Evolutionary conservation across 2,329 filamentous ascomycete species (phyloP), one percentile per base, ranked within the genome.

Genomic region (Phialophora macrospora): DNA sequence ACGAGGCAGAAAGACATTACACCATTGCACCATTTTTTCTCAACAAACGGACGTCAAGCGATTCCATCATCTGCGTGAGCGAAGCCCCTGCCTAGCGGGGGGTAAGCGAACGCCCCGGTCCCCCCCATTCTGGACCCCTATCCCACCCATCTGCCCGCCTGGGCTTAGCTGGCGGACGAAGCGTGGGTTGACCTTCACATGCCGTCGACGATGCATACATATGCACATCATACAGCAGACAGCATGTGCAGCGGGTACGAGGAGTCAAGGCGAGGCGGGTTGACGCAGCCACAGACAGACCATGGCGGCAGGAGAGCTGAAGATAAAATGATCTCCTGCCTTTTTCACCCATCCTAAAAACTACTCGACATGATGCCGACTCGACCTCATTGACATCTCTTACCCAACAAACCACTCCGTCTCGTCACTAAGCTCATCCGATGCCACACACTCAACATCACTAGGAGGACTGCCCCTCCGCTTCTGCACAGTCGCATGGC

Each of bases 41-140:
- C 28, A 28, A 24, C 17, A 8, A 9, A 30, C 28, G 56, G 28
- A 59, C 38, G 41, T 52, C 46, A 28, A 60, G 38, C 26, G 58
- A n/a, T 60, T 51, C 58, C 58, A 52, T 60, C 58, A 60, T 52
- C 46, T 44, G 55, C 30, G 28, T 34, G 20, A 44, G 7, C 20
- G 22, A 3, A 9, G 48, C 17, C 48, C 26, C 11, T 28, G 48
- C 48, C 22, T 28, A 52, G 48, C 26, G 24, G 52, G 52, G 52
- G 12, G 24, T 30, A 32, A 55, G 52, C 52, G 52, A 55, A 30
- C 38, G 32, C 1, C 9, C 32, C 32, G 11, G 32, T 9, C 1
- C 9, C 20, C 6, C 48, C 24, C 22, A 51, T 14, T 3, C 48
- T 51, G 48, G 48, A 51, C 48, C 48, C 48, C 48, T 51, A 51